phyloP scores from a whole-genome alignment of 305 asterid species.

The Plantago coronopus region DNA sequence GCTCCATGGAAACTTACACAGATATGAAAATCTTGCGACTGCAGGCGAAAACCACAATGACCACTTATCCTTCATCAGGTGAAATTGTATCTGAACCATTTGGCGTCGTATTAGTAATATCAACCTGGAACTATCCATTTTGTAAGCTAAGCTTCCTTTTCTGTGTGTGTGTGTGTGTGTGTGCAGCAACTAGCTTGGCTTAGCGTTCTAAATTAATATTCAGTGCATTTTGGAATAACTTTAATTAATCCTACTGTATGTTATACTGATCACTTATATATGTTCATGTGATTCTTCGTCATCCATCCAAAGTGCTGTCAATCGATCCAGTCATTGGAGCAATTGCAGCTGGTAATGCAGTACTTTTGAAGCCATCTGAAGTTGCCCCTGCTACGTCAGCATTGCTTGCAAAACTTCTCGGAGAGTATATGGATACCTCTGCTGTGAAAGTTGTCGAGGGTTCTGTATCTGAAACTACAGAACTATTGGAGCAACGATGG shows the following conservation, averaged over 20 bases:
- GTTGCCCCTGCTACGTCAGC: constrained; percentile 68
- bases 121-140: constrained; percentile 95
- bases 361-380: constrained; percentile 82
- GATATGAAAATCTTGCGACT: constrained; percentile 15
- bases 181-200: background rate
- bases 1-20: background rate
- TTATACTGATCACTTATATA: background rate
- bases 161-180: background rate
- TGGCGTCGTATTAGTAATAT: constrained; percentile 74
- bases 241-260: constrained; percentile 1
- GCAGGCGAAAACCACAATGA: constrained; percentile 64
- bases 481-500: constrained; percentile 75
- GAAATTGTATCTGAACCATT: constrained; percentile 82
- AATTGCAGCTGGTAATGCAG: constrained; percentile 84
- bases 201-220: background rate
- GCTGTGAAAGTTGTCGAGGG: constrained; percentile 85
- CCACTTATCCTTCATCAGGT: constrained; percentile 76
- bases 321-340: constrained; percentile 86
- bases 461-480: constrained; percentile 57
- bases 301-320: constrained; percentile 48
- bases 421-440: constrained; percentile 72
- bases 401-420: constrained; percentile 54
- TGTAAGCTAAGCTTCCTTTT: constrained; percentile 40
- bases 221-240: background rate
- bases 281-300: constrained; percentile 1